Conservation (phyloP, 805 yeast species). For the Candida multigemmis region DNA sequence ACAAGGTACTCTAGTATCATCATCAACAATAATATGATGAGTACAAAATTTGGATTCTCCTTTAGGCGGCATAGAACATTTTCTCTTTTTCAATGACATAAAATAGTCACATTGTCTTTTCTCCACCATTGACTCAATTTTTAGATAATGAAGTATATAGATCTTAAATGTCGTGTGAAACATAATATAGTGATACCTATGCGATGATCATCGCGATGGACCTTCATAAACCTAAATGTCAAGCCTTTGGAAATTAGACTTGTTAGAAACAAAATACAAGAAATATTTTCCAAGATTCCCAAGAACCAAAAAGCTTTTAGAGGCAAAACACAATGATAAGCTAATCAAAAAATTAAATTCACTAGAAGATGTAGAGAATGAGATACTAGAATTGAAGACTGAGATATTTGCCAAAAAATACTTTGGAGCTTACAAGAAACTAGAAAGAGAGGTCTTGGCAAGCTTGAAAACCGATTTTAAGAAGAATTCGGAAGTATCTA, state of each 20-base stretch:
- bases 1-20: conserved; percentile 50
- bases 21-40: conserved; percentile 39
- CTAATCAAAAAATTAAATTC: conserved; percentile 32
- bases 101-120: conserved; percentile 47
- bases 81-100: conserved; percentile 40
- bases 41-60: conserved; percentile 46
- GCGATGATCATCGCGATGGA: conserved; percentile 1
- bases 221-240: conserved; percentile 7
- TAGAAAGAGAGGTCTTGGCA: conserved; percentile 26
- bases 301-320: conserved; percentile 37
- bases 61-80: conserved; percentile 55
- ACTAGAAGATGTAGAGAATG: conserved; percentile 32
- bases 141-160: background rate
- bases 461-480: conserved; percentile 7
- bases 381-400: conserved; percentile 35
- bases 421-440: conserved; percentile 34
- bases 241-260: conserved; percentile 41
- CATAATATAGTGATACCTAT: background rate
- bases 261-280: conserved; percentile 43
- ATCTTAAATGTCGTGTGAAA: background rate
- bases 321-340: conserved; percentile 35
- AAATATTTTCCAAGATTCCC: conserved; percentile 36
- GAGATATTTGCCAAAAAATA: conserved; percentile 41
- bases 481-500: conserved; percentile 5
- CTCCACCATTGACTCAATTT: conserved; percentile 1